phyloP scores from a whole-genome alignment of 176 grass and related monocot genomes.

The Juncus inflexus region DNA sequence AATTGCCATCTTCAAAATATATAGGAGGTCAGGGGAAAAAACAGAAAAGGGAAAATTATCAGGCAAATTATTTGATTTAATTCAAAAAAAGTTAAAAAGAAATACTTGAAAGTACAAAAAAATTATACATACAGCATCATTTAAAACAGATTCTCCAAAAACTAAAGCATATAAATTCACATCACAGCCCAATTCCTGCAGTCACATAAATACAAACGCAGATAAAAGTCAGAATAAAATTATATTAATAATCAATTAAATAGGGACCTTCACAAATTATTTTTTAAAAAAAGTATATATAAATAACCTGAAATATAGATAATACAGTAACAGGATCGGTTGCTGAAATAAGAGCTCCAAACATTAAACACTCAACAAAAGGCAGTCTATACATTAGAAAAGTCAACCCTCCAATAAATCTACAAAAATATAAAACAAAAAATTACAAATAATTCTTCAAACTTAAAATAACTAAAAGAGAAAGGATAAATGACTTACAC shows the following conservation, averaged over 20 bases:
- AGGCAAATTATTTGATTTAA: constrained; percentile 7
- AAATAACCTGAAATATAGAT: constrained; percentile 94
- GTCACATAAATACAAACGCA: constrained; percentile 9
- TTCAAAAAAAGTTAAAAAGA: constrained; percentile 24
- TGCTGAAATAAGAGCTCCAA: constrained; percentile 94
- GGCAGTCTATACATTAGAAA: constrained; percentile 76
- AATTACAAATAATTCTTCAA: constrained; percentile 12
- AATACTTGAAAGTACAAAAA: background rate
- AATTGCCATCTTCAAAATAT: constrained; percentile 72
- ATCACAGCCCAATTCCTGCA: constrained; percentile 87
- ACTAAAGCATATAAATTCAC: constrained; percentile 89
- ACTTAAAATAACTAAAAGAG: background rate
- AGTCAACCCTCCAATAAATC: constrained; percentile 73
- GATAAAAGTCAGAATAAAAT: background rate
- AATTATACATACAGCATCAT: constrained; percentile 69
- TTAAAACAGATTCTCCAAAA: constrained; percentile 94
- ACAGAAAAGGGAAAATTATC: constrained; percentile 25
- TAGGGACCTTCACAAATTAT: background rate
- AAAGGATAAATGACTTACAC: constrained; percentile 54
- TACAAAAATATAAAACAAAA: constrained; percentile 30
- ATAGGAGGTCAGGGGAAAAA: constrained; percentile 22
- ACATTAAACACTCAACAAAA: constrained; percentile 93
- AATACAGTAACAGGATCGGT: constrained; percentile 95
- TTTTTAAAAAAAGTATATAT: background rate
- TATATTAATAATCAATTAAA: background rate